Conservation (phyloP, 371 early-diverging fungal species). For the Lichtheimia ornata region DNA sequence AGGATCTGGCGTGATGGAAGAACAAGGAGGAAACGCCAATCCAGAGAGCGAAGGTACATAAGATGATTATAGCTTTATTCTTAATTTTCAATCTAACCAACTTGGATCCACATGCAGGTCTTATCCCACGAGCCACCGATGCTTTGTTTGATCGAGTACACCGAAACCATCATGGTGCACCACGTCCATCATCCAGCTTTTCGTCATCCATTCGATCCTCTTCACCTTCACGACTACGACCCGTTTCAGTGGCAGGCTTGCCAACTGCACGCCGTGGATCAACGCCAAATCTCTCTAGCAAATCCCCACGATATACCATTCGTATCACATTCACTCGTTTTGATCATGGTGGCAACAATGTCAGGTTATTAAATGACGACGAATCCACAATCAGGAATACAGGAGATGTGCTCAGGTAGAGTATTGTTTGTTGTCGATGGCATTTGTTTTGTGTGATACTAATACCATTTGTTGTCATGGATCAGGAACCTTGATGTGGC, state of each 20-base stretch:
- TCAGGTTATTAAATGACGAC: constrained; percentile 63
- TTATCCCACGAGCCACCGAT: constrained; percentile 88
- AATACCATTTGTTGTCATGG: background rate
- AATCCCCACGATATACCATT: constrained; percentile 30
- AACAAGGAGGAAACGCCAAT: constrained; percentile 48
- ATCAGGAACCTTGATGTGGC: too few relatives aligned
- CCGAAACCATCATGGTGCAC: constrained; percentile 18
- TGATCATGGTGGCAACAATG: constrained; percentile 89
- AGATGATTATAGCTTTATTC: background rate
- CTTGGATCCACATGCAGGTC: constrained; percentile 50
- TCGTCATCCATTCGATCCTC: background rate
- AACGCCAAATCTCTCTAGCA: constrained; percentile 1
- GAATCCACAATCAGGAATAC: constrained; percentile 61
- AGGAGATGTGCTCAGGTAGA: constrained; percentile 10
- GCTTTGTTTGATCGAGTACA: constrained; percentile 63
- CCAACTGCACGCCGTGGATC: constrained; percentile 15
- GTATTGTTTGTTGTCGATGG: background rate
- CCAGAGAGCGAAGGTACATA: constrained; percentile 54
- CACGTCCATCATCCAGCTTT: constrained; percentile 30
- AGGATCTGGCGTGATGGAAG: constrained; percentile 65
- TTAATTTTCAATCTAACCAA: too few relatives aligned
- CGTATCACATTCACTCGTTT: constrained; percentile 70
- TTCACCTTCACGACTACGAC: constrained; percentile 14
- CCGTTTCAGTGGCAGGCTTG: constrained; percentile 15
- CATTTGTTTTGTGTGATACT: background rate